Conservation (phyloP, 306 rosid species). For the Trifolium repens region DNA sequence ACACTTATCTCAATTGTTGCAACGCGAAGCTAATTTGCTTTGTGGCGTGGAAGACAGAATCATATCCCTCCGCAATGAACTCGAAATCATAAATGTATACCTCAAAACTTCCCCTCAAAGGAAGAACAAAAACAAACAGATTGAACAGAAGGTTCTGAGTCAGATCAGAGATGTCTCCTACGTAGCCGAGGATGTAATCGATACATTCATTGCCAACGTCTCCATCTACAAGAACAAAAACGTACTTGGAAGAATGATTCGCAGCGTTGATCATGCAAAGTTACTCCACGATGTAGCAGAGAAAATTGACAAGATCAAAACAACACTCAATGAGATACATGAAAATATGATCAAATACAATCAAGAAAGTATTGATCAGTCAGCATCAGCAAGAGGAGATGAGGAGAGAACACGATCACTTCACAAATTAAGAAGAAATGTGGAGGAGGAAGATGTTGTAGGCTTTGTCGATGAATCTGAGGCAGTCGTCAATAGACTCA, state of each 20-base stretch:
- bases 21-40: constrained; percentile 4
- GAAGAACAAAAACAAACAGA: neutral
- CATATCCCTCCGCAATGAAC: constrained; percentile 3
- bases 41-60: constrained; percentile 18
- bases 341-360: constrained; percentile 9
- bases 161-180: constrained; percentile 9
- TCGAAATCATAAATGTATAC: neutral
- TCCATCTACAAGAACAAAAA: constrained; percentile 4
- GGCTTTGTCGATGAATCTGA: constrained; percentile 25
- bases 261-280: neutral
- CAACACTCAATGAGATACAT: constrained; percentile 1
- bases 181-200: constrained; percentile 6
- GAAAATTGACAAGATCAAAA: constrained; percentile 17
- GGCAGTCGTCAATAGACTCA: neutral
- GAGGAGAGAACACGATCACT: neutral
- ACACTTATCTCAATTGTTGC: constrained; percentile 5
- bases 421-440: constrained; percentile 1
- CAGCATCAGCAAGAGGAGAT: neutral
- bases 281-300: neutral
- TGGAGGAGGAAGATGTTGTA: constrained; percentile 5
- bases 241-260: neutral
- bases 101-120: neutral
- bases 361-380: neutral
- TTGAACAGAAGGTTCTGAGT: neutral
- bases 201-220: neutral